Evolutionary conservation across 495 filamentous ascomycete genomes (phyloP), one percentile per base, ranked within the genome.

Genomic region (Articulospora tetracladia): DNA sequence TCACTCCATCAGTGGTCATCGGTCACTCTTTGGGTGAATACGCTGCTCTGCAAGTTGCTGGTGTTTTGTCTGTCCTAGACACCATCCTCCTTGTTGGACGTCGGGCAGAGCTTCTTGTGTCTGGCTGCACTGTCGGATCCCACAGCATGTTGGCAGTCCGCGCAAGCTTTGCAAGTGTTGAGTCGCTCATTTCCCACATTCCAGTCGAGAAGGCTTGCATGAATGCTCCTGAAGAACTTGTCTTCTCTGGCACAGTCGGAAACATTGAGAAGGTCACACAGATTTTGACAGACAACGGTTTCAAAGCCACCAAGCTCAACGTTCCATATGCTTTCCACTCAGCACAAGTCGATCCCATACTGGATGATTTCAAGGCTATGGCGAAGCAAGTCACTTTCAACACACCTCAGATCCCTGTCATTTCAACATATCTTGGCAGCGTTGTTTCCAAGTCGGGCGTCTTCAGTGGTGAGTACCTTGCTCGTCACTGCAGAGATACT

Each of bases 21-120:
- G 93, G 93, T 24, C 93, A 97, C 74, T 93, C 89, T 68, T 65
- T 83, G n/a, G 92, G 92, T 56, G 92, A 97, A 70, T 96, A 93
- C 73, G 90, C 92, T 48, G 92, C 92, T 15, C 77, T 96, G 1
- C 80, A 93, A 64, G 83, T 87, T 36, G 86, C 91, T n/a, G 92
- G 91, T 53, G 86, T 95, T 12, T 73, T 97, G 17, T 88, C 87
- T 6, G 87, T 83, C 25, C 83, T 82, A 59, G 91, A 96, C 67
- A 87, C 87, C 24, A 86, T 97, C 67, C 89, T 87, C 62, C 79
- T 96, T 10, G 87, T 92, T 53, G 92, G 91, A 22, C 77, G 81
- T 30, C 84, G 92, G 41, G 92, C 92, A 34, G 78, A 85, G 61
- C 77, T 96, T n/a, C 78, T 96, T 3, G 81, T 86, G 17, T 76